phyloP scores from a whole-genome alignment of 345 rosid species.

The Turnera subulata region DNA sequence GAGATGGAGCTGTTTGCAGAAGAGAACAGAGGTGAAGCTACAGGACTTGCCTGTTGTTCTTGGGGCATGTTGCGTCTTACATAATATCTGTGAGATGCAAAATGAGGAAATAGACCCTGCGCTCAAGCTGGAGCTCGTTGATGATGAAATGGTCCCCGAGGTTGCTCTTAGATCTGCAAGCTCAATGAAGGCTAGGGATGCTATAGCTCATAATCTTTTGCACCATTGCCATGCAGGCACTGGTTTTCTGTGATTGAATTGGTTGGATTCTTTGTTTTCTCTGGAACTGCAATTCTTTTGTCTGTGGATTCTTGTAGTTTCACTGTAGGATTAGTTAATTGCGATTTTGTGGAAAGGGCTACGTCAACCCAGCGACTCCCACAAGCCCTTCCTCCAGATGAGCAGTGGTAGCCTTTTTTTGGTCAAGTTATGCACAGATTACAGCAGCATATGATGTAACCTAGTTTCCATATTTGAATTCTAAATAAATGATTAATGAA shows the following conservation, averaged over 20 bases:
- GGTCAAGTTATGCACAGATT: conserved; percentile 18
- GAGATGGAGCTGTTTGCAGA: conserved; percentile 78
- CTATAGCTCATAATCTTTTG: conserved; percentile 66
- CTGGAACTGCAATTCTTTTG: conserved; percentile 17
- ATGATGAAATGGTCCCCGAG: conserved; percentile 71
- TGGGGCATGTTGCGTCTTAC: conserved; percentile 80
- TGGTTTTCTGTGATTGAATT: conserved; percentile 35
- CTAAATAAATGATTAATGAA: conserved; percentile 16
- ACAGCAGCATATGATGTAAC: conserved; percentile 16
- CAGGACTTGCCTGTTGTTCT: conserved; percentile 76
- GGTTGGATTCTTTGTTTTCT: conserved; percentile 7
- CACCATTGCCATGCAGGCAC: conserved; percentile 78
- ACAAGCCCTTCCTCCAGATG: conserved; percentile 14
- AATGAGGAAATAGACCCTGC: conserved; percentile 46
- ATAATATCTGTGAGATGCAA: conserved; percentile 64
- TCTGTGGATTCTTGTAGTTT: neutral
- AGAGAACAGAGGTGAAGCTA: conserved; percentile 65
- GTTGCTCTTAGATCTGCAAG: conserved; percentile 40
- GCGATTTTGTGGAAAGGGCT: conserved; percentile 20
- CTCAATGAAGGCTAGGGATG: conserved; percentile 64
- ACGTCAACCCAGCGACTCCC: neutral
- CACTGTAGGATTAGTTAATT: conserved; percentile 6
- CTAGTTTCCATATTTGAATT: conserved; percentile 4
- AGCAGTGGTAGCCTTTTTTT: conserved; percentile 5
- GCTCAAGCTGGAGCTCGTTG: conserved; percentile 45